A percentile compares a stretch with the other conserved stretches of the same genome.
Conservation (phyloP, 2,329 filamentous ascomycete species). For the Venturia carpophila region DNA sequence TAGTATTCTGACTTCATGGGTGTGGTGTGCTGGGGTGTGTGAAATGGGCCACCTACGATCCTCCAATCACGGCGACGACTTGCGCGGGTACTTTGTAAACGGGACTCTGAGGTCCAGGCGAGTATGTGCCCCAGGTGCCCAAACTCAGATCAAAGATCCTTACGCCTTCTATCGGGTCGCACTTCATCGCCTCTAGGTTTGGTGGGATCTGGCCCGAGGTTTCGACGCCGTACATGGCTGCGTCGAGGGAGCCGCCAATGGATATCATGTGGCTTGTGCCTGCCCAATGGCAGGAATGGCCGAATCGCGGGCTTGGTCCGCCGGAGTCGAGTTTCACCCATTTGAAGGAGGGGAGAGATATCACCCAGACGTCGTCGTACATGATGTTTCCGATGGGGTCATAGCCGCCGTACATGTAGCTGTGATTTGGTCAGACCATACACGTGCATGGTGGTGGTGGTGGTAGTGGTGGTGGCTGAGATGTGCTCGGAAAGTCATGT, state of each 20-base stretch:
- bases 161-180: neutral
- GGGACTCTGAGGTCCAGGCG: neutral
- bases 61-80: neutral
- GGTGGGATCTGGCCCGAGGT: neutral
- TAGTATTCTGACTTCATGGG: neutral
- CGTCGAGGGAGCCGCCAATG: constrained; percentile 30
- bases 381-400: constrained; percentile 25
- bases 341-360: constrained; percentile 40
- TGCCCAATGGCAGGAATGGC: constrained; percentile 37
- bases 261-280: constrained; percentile 35
- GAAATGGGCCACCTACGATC: neutral
- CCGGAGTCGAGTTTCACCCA: constrained; percentile 36
- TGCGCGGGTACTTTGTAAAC: neutral
- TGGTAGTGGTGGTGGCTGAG: neutral
- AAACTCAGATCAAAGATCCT: neutral
- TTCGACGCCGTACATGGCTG: constrained; percentile 9
- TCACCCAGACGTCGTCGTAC: constrained; percentile 40
- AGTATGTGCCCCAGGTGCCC: neutral
- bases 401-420: constrained; percentile 40
- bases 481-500: neutral
- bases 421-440: neutral
- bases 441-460: too few relatives aligned
- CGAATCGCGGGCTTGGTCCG: constrained; percentile 31
- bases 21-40: too few relatives aligned
- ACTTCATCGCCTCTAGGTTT: neutral